phyloP scores from a whole-genome alignment of 257 asterid species.

The Solanum ossicruentum region DNA sequence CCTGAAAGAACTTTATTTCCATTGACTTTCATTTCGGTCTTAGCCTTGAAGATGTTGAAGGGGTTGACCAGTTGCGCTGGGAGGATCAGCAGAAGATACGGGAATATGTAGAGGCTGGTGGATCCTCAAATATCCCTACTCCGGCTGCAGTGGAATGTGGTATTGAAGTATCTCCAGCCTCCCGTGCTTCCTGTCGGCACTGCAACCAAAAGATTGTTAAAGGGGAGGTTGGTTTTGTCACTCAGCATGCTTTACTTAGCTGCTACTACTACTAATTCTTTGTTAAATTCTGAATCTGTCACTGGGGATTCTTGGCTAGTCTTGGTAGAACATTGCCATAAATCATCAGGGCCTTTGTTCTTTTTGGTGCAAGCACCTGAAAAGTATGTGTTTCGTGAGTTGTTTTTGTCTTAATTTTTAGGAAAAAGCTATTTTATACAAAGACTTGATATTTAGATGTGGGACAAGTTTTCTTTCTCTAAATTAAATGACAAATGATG shows the following conservation, averaged over 20 bases:
- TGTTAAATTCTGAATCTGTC: background rate
- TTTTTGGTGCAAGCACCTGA: background rate
- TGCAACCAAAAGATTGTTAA: slow-evolving; percentile 67
- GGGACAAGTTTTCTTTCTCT: background rate
- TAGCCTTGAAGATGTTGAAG: slow-evolving; percentile 86
- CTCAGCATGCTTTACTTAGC: background rate
- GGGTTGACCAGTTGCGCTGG: slow-evolving; percentile 83
- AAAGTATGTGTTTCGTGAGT: background rate
- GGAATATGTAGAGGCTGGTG: slow-evolving; percentile 40
- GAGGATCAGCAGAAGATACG: slow-evolving; percentile 85
- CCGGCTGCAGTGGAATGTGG: slow-evolving; percentile 31
- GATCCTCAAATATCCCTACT: slow-evolving; percentile 20
- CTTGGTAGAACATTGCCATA: background rate
- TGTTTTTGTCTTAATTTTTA: background rate
- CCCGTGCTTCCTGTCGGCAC: slow-evolving; percentile 74
- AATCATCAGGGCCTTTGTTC: background rate
- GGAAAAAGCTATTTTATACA: background rate
- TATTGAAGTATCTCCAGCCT: slow-evolving; percentile 52
- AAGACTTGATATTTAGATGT: background rate
- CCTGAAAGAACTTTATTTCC: background rate
- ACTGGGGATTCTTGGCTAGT: background rate
- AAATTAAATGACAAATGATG: background rate
- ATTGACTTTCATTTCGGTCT: slow-evolving; percentile 1
- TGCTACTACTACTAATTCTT: background rate
- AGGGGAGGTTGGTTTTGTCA: slow-evolving; percentile 51